phyloP scores from a whole-genome alignment of 2,329 filamentous ascomycete genomes.

The Sphaceloma murrayae region DNA sequence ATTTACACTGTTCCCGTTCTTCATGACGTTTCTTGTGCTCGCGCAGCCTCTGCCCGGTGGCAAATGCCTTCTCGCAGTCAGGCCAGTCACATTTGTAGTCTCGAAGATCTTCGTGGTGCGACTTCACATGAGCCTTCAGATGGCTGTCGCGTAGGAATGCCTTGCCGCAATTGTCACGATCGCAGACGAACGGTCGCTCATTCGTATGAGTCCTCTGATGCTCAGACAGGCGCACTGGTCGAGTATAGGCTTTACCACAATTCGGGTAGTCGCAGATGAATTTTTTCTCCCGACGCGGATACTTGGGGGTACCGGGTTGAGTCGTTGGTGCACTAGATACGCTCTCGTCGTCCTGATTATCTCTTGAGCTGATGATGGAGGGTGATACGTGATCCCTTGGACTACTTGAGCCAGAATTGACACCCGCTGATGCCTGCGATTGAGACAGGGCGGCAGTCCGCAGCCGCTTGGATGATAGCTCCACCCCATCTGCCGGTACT shows the following conservation, averaged over 20 bases:
- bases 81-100: conserved; percentile 62
- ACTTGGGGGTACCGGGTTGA: conserved; percentile 22
- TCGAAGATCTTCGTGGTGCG: conserved; percentile 63
- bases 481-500: neutral
- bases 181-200: conserved; percentile 69
- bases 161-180: conserved; percentile 63
- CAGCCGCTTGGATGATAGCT: neutral
- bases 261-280: conserved; percentile 63
- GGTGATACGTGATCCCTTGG: too few relatives aligned
- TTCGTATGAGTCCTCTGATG: conserved; percentile 81
- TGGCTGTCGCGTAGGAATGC: conserved; percentile 80
- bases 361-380: neutral
- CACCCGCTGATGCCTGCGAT: neutral
- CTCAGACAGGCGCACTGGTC: conserved; percentile 67
- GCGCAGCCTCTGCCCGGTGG: conserved; percentile 66
- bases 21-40: conserved; percentile 67
- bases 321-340: conserved; percentile 21
- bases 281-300: conserved; percentile 58
- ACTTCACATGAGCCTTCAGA: conserved; percentile 74
- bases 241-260: conserved; percentile 78
- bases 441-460: neutral
- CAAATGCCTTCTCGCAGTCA: conserved; percentile 70
- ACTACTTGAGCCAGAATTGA: too few relatives aligned
- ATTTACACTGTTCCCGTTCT: conserved; percentile 63
- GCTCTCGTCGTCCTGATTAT: conserved; percentile 1